Percentiles rank a stretch among this genome's conserved stretches.
phyloP scores from a whole-genome alignment of 2,329 filamentous ascomycete genomes.

The Colletotrichum brevisporum region DNA sequence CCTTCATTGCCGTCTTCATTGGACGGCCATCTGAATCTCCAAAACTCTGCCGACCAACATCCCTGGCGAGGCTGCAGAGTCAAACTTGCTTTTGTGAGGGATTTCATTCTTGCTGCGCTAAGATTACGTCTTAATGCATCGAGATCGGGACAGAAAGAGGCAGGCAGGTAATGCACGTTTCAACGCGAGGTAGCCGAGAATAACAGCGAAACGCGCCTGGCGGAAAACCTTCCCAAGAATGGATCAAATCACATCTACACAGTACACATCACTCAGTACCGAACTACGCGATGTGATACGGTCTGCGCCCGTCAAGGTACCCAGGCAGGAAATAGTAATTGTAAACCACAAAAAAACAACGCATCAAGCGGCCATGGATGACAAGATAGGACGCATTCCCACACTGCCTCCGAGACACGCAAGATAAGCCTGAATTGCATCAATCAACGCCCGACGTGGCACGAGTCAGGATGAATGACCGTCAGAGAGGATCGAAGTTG shows the following conservation, averaged over 20 bases:
- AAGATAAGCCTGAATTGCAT: slow-evolving; percentile 17
- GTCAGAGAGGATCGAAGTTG: slow-evolving; percentile 2
- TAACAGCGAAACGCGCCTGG: slow-evolving; percentile 32
- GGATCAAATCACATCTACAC: background rate
- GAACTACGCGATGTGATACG: slow-evolving; percentile 9
- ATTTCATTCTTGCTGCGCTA: slow-evolving; percentile 34
- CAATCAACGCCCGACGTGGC: slow-evolving; percentile 30
- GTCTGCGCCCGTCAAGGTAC: slow-evolving; percentile 10
- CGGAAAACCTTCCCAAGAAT: slow-evolving; percentile 10
- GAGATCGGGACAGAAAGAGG: slow-evolving; percentile 21
- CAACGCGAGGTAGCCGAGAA: slow-evolving; percentile 36
- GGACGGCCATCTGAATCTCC: slow-evolving; percentile 24
- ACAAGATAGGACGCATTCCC: background rate
- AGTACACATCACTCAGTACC: background rate
- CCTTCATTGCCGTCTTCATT: slow-evolving; percentile 31
- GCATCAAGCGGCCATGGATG: background rate
- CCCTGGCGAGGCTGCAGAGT: slow-evolving; percentile 37
- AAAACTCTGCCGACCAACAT: slow-evolving; percentile 28
- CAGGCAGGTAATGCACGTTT: background rate
- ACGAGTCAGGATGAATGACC: slow-evolving; percentile 33
- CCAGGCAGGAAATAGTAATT: background rate
- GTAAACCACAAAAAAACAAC: slow-evolving; percentile 3
- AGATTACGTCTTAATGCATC: slow-evolving; percentile 42
- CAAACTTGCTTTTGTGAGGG: slow-evolving; percentile 40
- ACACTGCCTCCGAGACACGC: slow-evolving; percentile 5